Evolutionary conservation across 441 rosid genomes (phyloP), one percentile per base, ranked within the genome.

Genomic region (Bruguiera hainesii): DNA sequence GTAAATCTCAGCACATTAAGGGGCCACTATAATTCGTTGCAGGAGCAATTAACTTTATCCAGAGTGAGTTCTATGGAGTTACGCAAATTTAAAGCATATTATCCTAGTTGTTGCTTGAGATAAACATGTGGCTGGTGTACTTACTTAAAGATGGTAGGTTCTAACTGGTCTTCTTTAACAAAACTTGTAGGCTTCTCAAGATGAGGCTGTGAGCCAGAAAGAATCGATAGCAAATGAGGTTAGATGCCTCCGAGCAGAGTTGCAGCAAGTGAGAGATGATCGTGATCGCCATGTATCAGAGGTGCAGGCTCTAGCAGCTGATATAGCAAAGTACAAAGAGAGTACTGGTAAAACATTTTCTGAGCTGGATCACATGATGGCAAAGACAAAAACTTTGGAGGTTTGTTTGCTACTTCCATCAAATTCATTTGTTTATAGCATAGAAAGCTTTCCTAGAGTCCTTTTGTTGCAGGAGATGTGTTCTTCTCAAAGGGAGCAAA

Each of bases 211-310:
- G 7, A 87, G 64, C 63, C 85, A 81, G 73, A 96, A 90, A 72
- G 96, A 90, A 13, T 74, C 83, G 60, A 71, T 96, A 71, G 76
- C 52, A 16, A 74, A 62, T 74, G 99, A 96, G 77, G 88, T 90
- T 11, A 83, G 68, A 70, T 85, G 86, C 78, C 89, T 96, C 30
- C 81, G 97, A 9, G 86, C 81, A 28, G 97, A 96, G 69, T 76
- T 96, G 59, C 93, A 89, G 77, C 86, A 87, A 76, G 97, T 85
- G 10, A 85, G 97, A 60, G 91, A 87, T 66, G 99, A 96, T 71
- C 96, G 98, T 73, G 98, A 96, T 73, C 85, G 84, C 64, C 92
- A 84, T 37, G 70, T 78, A 19, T 72, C 59, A 20, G 89, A 80
- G 67, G 87, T 90, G 65, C 86, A 90, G 62, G 79, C 78, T 59